Evolutionary conservation across 306 rosid species (phyloP).

Genomic region (Castanea sativa): DNA sequence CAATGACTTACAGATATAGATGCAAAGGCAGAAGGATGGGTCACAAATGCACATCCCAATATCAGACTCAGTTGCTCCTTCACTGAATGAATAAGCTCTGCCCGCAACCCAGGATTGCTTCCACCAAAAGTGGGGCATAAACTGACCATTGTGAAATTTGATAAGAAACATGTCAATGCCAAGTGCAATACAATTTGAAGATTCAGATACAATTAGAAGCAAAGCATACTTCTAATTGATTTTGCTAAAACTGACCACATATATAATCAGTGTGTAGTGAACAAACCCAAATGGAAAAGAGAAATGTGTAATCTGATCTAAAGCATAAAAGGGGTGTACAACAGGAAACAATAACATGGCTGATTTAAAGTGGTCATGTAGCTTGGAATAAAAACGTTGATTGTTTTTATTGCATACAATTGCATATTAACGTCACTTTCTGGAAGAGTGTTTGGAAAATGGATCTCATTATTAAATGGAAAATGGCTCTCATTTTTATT

Average conservation of each 20-base stretch:
- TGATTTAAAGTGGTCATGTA: background rate
- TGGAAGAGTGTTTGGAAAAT: background rate
- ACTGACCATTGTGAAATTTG: conserved; percentile 38
- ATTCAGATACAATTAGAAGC: background rate
- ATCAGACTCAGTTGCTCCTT: conserved; percentile 73
- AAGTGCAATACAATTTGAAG: conserved; percentile 3
- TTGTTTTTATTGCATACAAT: background rate
- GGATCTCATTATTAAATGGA: background rate
- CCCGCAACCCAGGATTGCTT: conserved; percentile 88
- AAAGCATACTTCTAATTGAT: background rate
- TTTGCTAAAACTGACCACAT: background rate
- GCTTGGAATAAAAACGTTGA: background rate
- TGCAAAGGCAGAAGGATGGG: conserved; percentile 85
- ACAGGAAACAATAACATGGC: background rate
- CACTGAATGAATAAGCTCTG: conserved; percentile 85
- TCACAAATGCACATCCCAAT: conserved; percentile 68
- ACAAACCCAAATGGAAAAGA: background rate
- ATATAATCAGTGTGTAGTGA: background rate
- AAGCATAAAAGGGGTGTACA: background rate
- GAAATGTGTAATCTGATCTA: background rate
- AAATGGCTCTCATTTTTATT: background rate
- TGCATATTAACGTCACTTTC: background rate
- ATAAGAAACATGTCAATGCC: conserved; percentile 20
- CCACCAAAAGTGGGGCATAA: conserved; percentile 90
- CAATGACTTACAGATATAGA: conserved; percentile 80